A percentile compares a stretch with the other conserved stretches of the same genome.
phyloP scores from a whole-genome alignment of 2,329 filamentous ascomycete genomes.

The Aspergillus intermedius region DNA sequence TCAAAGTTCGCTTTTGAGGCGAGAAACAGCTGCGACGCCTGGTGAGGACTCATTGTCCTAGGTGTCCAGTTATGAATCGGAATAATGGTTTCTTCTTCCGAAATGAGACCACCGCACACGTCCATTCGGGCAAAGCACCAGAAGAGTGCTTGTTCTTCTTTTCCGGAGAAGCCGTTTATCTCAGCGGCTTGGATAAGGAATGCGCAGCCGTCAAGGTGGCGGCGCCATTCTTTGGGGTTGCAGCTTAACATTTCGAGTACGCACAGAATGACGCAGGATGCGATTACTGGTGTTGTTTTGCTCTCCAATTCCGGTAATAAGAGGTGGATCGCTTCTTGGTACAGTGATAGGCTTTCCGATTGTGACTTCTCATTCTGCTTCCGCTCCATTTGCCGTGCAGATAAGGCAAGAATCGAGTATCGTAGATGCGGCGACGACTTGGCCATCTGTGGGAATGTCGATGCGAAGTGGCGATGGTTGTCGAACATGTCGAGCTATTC shows the following conservation, averaged over 20 bases:
- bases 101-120: constrained; percentile 49
- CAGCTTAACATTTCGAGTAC: constrained; percentile 49
- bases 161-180: constrained; percentile 47
- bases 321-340: constrained; percentile 47
- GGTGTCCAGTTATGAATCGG: constrained; percentile 43
- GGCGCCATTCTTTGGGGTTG: constrained; percentile 44
- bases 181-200: constrained; percentile 46
- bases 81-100: constrained; percentile 46
- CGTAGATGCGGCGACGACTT: constrained; percentile 40
- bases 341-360: constrained; percentile 43
- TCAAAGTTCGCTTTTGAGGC: constrained; percentile 31
- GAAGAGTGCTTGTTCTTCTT: constrained; percentile 47
- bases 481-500: constrained; percentile 49
- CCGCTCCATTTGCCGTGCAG: constrained; percentile 46
- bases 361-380: constrained; percentile 35
- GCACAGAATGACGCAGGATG: constrained; percentile 48
- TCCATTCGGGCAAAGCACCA: constrained; percentile 53
- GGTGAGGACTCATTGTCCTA: constrained; percentile 13
- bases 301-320: constrained; percentile 43
- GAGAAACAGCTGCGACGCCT: constrained; percentile 19
- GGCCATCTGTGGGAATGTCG: constrained; percentile 44
- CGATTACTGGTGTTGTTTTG: constrained; percentile 44
- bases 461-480: constrained; percentile 43
- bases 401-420: constrained; percentile 47
- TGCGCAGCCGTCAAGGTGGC: constrained; percentile 49